phyloP scores from a whole-genome alignment of 768 basidiomycete genomes.

The Rhodotorula kratochvilovae region DNA sequence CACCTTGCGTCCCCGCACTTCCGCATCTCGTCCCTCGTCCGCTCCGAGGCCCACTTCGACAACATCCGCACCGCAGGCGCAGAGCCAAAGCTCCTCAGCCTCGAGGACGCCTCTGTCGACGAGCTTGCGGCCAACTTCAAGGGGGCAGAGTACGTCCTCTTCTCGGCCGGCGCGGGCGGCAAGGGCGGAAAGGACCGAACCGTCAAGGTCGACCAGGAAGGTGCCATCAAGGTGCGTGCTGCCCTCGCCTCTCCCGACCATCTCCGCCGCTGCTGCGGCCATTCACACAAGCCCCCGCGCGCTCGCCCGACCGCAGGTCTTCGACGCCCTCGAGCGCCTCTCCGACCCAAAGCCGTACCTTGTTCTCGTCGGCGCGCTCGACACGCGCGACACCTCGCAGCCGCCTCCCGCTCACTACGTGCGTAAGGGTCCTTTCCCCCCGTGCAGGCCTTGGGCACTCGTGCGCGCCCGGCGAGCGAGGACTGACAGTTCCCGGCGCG shows the following conservation, averaged over 20 bases:
- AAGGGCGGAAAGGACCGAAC: conserved; percentile 55
- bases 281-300: too few relatives aligned
- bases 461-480: rapidly evolving
- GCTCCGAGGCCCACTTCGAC: conserved; percentile 52
- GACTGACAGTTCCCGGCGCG: neutral
- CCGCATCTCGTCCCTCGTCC: conserved; percentile 58
- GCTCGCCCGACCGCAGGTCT: conserved; percentile 41
- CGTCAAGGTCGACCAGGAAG: conserved; percentile 59
- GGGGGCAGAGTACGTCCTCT: conserved; percentile 49
- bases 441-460: too few relatives aligned
- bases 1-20: conserved; percentile 51
- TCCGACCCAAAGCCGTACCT: conserved; percentile 41
- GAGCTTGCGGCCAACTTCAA: conserved; percentile 55
- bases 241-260: too few relatives aligned
- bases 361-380: conserved; percentile 33
- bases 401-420: conserved; percentile 27
- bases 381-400: conserved; percentile 23
- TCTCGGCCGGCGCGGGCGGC: conserved; percentile 56
- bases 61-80: conserved; percentile 53
- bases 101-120: conserved; percentile 55
- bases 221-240: conserved; percentile 57
- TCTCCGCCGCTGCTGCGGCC: too few relatives aligned
- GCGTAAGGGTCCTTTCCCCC: neutral
- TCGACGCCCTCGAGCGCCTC: conserved; percentile 61
- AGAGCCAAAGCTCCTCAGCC: conserved; percentile 56